These are phyloP conservation scores for Talaromyces sp. DNA, from an alignment of 2,329 filamentous ascomycete species.

Conservation along the genomic window DNA sequence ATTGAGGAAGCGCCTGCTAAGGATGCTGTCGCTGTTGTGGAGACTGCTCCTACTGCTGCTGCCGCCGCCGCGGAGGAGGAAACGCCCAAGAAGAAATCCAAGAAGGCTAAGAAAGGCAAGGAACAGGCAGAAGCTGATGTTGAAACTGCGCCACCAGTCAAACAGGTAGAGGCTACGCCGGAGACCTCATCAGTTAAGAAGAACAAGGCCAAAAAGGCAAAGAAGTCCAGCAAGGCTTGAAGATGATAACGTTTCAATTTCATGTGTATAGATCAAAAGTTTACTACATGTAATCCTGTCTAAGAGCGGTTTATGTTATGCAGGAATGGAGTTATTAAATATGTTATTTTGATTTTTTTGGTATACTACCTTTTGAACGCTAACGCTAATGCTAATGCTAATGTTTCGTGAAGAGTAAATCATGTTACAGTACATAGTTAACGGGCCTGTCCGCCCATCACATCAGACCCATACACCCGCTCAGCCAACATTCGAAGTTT, in stretches of 20 bases:
- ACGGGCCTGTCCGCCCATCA: constrained; percentile 17
- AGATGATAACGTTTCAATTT: constrained; percentile 12
- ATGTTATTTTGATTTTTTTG: not conserved
- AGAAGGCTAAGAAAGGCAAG: constrained; percentile 31
- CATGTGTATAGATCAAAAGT: constrained; percentile 4
- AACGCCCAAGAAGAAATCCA: constrained; percentile 36
- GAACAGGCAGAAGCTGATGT: constrained; percentile 18
- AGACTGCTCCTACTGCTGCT: constrained; percentile 29
- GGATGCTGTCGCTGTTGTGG: constrained; percentile 26
- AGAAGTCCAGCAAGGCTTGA: constrained; percentile 34
- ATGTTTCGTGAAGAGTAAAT: not conserved
- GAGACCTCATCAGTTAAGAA: constrained; percentile 17
- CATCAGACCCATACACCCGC: constrained; percentile 35
- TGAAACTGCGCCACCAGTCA: constrained; percentile 11
- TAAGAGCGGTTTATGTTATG: not conserved
- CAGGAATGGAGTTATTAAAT: constrained; percentile 1
- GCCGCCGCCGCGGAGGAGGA: constrained; percentile 24
- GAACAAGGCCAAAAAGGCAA: constrained; percentile 25
- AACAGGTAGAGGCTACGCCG: constrained; percentile 4
- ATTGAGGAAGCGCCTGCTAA: constrained; percentile 29
- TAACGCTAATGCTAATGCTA: not conserved
- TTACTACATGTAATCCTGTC: not conserved
- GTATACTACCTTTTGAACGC: not conserved
- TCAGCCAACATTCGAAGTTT: constrained; percentile 53
- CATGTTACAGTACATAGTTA: not conserved